Evolutionary conservation across 2,329 filamentous ascomycete species (phyloP).

Genomic region (Aschersonia sp.): DNA sequence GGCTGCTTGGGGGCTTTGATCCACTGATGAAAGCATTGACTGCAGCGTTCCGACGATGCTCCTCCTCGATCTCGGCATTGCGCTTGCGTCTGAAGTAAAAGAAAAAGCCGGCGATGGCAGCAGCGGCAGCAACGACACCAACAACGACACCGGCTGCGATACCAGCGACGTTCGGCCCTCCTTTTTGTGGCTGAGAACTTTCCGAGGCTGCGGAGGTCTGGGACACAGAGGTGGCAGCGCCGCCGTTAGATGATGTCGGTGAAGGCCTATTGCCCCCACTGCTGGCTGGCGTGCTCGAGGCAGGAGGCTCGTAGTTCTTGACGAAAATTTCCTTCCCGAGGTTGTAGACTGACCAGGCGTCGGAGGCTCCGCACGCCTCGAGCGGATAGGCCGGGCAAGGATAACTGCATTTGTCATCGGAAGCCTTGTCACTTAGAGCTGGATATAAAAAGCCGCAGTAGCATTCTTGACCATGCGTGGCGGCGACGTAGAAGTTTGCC

Average conservation of each 20-base stretch:
- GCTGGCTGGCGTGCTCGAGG: conserved; percentile 4
- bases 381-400: conserved; percentile 47
- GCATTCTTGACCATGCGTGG: conserved; percentile 48
- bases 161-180: conserved; percentile 56
- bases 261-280: conserved; percentile 1
- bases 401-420: conserved; percentile 46
- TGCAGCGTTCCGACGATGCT: conserved; percentile 68
- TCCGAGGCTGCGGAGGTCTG: conserved; percentile 7
- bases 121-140: conserved; percentile 57
- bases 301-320: conserved; percentile 6
- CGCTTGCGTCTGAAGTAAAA: conserved; percentile 64
- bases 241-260: conserved; percentile 1
- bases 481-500: conserved; percentile 42
- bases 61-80: conserved; percentile 67
- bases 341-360: conserved; percentile 33
- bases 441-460: conserved; percentile 62
- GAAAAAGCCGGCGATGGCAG: conserved; percentile 51
- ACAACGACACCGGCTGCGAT: conserved; percentile 83
- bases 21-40: conserved; percentile 62
- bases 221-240: conserved; percentile 8
- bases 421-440: conserved; percentile 33
- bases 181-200: conserved; percentile 10
- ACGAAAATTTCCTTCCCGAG: conserved; percentile 29
- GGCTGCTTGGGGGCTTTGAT: conserved; percentile 46
- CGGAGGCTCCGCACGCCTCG: conserved; percentile 41